Evolutionary conservation across 2,329 filamentous ascomycete genomes (phyloP), one percentile per base, ranked within the genome.

Genomic region (Coccinonectria pachysandricola): DNA sequence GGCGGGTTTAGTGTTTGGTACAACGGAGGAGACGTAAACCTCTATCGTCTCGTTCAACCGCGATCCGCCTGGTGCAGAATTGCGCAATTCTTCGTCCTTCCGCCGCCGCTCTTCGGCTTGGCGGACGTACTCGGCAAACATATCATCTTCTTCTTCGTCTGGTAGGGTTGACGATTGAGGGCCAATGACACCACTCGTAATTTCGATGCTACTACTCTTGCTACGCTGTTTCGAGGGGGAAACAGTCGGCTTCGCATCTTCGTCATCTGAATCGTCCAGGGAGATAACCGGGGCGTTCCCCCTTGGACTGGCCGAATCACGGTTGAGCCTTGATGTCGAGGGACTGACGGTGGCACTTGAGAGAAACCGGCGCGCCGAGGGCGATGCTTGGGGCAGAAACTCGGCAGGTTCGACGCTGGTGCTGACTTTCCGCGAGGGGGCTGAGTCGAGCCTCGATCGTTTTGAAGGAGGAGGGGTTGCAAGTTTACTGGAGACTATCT

Each of bases 11-110:
- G 79, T 71, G 22, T 64, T 61, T 1, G 68, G 62, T 5, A 95
- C 66, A 3, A 61, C 54, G 0, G 86, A 83, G 0, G 65, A 69
- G 36, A 95, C 43, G 31, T 51, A 37, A 15, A 62, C 47, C 3
- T 49, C 35, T n/a, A 52, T 45, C 5, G 21, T 21, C 11, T 46
- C 43, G 31, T 46, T 49, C 11, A 28, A 21, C 13, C 30, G 31
- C 12, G 33, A 33, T 8, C 30, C 39, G 11, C 34, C 31, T 2
- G 27, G 27, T 5, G 21, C 35, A 7, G 32, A 27, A 5, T 35
- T 25, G 3, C 43, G 28, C 8, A 45, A 24, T 13, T 49, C 48
- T 15, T 39, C 30, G 15, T 46, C 36, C 21, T 37, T 43, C 10
- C 37, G 54, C 43, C 24, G 53, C 19, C 46, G 49, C 23, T 48